Percentiles rank a stretch among this genome's conserved stretches.
These are phyloP conservation scores for peach (Prunus persica) DNA, from an alignment of 306 rosid genomes.

Conservation along the genomic window DNA sequence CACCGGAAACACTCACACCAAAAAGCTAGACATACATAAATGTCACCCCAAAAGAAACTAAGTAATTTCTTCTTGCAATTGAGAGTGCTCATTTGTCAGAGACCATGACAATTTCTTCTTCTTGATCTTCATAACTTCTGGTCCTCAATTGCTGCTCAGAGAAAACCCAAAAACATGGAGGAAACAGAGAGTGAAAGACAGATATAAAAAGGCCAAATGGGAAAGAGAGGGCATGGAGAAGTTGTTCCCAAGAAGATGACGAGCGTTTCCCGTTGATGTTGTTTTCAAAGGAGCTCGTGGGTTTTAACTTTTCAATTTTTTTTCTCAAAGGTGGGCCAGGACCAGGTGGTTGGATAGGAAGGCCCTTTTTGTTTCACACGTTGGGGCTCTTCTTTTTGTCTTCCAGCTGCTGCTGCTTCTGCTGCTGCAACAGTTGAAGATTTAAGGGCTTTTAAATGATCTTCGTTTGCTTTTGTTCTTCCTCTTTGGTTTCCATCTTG, in stretches of 20 bases:
- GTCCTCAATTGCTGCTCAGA: neutral
- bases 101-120: constrained; percentile 13
- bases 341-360: constrained; percentile 14
- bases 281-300: constrained; percentile 39
- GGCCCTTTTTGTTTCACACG: constrained; percentile 69
- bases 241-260: constrained; percentile 71
- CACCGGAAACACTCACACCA: constrained; percentile 33
- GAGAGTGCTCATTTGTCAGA: neutral
- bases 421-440: constrained; percentile 36
- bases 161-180: constrained; percentile 11
- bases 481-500: constrained; percentile 3
- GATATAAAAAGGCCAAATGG: constrained; percentile 4
- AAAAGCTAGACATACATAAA: neutral
- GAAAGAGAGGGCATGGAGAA: constrained; percentile 12
- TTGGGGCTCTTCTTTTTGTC: constrained; percentile 62
- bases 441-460: constrained; percentile 30
- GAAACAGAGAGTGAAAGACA: constrained; percentile 5
- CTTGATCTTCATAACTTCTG: constrained; percentile 34
- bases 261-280: constrained; percentile 70
- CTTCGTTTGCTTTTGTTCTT: neutral
- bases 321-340: constrained; percentile 42
- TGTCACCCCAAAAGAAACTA: constrained; percentile 19
- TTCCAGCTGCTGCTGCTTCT: constrained; percentile 17
- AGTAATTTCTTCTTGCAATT: constrained; percentile 11
- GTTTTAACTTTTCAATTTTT: constrained; percentile 13